Percentiles rank a stretch among this genome's conserved stretches.
These are phyloP conservation scores for Theobroma grandiflorum DNA, from an alignment of 441 rosid genomes.

Conservation along the genomic window DNA sequence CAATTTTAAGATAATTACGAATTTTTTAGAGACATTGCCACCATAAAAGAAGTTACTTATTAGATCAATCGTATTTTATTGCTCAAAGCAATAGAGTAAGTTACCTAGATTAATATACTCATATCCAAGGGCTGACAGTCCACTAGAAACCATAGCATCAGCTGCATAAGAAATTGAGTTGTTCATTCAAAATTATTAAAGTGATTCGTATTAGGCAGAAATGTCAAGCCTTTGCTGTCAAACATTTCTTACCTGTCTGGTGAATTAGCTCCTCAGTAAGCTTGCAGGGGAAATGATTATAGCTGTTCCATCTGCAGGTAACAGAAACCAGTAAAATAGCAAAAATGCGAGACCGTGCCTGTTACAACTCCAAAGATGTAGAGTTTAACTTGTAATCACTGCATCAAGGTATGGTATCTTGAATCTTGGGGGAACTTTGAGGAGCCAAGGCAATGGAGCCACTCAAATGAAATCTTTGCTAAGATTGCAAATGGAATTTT, in stretches of 20 bases:
- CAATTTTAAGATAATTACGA: not conserved
- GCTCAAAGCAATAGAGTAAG: not conserved
- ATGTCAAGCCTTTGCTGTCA: not conserved
- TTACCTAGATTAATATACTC: slow-evolving; percentile 54
- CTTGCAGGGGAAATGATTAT: slow-evolving; percentile 56
- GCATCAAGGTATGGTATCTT: not conserved
- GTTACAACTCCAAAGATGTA: not conserved
- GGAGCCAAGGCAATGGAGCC: not conserved
- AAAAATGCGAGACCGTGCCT: not conserved
- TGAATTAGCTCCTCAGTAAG: slow-evolving; percentile 53
- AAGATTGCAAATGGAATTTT: not conserved
- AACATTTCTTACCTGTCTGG: slow-evolving; percentile 43
- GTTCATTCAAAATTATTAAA: not conserved
- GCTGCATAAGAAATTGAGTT: slow-evolving; percentile 35
- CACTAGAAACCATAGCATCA: slow-evolving; percentile 62
- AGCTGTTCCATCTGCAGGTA: slow-evolving; percentile 58
- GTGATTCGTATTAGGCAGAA: not conserved
- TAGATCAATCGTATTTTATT: not conserved
- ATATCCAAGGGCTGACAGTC: slow-evolving; percentile 56
- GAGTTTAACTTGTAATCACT: not conserved
- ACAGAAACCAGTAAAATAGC: not conserved
- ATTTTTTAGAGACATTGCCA: not conserved
- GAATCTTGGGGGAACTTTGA: not conserved
- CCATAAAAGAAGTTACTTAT: not conserved
- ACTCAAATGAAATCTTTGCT: not conserved